These are phyloP conservation scores for Yarrowia sp. DNA, from an alignment of 805 yeast species.

Conservation along the genomic window DNA sequence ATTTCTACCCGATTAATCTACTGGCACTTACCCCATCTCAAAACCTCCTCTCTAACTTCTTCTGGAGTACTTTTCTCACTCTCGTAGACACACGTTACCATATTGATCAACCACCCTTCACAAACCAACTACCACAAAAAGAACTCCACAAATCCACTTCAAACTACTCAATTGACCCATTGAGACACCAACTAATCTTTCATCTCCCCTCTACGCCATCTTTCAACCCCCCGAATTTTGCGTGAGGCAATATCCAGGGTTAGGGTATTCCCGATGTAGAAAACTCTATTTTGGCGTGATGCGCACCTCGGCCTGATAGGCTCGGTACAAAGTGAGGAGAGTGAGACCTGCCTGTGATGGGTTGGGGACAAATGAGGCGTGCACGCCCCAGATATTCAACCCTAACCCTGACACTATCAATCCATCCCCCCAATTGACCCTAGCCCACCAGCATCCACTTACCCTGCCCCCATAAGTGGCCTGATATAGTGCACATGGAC, in stretches of 20 bases:
- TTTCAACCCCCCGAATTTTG: too few relatives aligned
- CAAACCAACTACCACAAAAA: too few relatives aligned
- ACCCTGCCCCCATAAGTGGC: background rate
- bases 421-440: background rate
- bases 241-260: too few relatives aligned
- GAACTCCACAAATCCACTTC: too few relatives aligned
- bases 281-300: constrained; percentile 6
- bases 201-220: too few relatives aligned
- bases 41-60: background rate
- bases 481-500: constrained; percentile 27
- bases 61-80: background rate
- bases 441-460: background rate
- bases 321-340: background rate
- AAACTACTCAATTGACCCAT: too few relatives aligned
- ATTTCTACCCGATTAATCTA: too few relatives aligned
- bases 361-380: too few relatives aligned
- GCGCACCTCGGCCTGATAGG: constrained; percentile 32
- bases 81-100: too few relatives aligned
- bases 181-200: too few relatives aligned
- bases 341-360: background rate
- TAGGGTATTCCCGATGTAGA: too few relatives aligned
- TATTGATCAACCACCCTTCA: too few relatives aligned
- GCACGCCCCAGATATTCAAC: background rate
- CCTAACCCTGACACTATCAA: background rate
- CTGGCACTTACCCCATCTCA: background rate